Base-by-base conservation (phyloP, 805 yeast genomes). In the Candida boleticola region DNA sequence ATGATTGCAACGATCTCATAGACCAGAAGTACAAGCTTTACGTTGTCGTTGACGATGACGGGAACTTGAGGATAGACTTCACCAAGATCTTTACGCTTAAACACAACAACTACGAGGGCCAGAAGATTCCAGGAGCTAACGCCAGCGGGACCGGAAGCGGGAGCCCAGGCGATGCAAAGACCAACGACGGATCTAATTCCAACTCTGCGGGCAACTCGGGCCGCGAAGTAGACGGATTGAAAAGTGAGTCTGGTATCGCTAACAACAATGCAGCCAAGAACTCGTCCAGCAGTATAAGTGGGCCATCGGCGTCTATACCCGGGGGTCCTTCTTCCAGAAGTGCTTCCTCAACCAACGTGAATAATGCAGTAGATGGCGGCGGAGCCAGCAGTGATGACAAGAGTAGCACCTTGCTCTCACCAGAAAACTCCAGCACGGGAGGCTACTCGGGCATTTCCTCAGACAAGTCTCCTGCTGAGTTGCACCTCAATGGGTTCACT, bases 1-100 rank as follows among this genome's bases (percentile, higher is more conserved):
- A 76, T 51, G 71, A 72, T 45, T 49, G 69, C 27, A 68, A 68
- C 29, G 80, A 76, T 50, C 58, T 76, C 41, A 53, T 63, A 25
- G 68, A 72, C 48, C 68, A 68, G 41, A 74, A 75, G 46, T 76
- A 72, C 53, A 76, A 76, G 48, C 53, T 76, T 19, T 76, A 66
- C 51, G 79, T 77, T 2, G 59, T 73, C 1, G 64, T 74, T 4
- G 79, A 74, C 44, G 75, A 68, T 3, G 68, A 68, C 6, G 73
- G 70, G 13, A 61, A 61, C 50, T 56, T 76, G 22, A 58, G 82
- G 37, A 73, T 76, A 5, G 82, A 76, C 49, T 76, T 76, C 52
- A 71, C 77, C 42, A 73, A 71, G 55, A 72, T 75, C 14, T 68
- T 70, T 42, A 55, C 61, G 1, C 30, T 37, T 44, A 26, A 40